These are phyloP conservation scores for Vanrija humicola DNA, from an alignment of 1,284 basidiomycete genomes.

Conservation along the genomic window DNA sequence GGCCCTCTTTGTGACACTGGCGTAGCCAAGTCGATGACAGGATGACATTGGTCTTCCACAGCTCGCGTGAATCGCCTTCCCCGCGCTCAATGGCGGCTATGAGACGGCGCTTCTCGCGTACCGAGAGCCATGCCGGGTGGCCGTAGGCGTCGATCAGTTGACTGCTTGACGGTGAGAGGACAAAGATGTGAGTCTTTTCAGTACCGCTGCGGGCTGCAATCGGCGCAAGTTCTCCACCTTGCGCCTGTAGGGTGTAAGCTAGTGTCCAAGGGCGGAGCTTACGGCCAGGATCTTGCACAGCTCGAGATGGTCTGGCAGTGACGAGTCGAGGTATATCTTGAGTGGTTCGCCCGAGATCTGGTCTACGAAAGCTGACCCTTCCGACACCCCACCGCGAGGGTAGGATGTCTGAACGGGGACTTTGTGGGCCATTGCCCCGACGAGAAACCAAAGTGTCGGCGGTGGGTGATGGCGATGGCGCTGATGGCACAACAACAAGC, in stretches of 20 bases:
- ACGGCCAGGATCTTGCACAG: background rate
- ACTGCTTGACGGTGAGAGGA: background rate
- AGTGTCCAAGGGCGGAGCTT: background rate
- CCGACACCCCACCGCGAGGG: no score
- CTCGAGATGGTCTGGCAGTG: background rate
- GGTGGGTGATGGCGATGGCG: no score
- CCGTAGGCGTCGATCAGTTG: conserved; percentile 2
- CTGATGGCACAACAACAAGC: no score
- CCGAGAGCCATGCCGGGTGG: conserved; percentile 13
- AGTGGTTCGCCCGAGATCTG: no score
- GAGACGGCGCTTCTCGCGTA: conserved; percentile 2
- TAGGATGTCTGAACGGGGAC: no score
- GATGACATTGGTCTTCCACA: conserved; percentile 26
- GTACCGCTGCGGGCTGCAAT: no score
- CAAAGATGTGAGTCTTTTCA: background rate
- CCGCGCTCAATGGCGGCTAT: background rate
- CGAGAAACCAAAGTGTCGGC: background rate
- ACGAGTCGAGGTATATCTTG: no score
- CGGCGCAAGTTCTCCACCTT: no score
- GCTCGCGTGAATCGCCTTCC: background rate
- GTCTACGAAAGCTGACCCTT: no score
- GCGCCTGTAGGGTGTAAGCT: background rate
- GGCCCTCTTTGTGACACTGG: conserved; percentile 16
- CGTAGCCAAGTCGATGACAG: conserved; percentile 22
- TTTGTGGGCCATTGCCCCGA: background rate